A percentile compares a stretch with the other conserved stretches of the same genome.
Conservation (phyloP, 768 basidiomycete species). For the Leccinum boreale region DNA sequence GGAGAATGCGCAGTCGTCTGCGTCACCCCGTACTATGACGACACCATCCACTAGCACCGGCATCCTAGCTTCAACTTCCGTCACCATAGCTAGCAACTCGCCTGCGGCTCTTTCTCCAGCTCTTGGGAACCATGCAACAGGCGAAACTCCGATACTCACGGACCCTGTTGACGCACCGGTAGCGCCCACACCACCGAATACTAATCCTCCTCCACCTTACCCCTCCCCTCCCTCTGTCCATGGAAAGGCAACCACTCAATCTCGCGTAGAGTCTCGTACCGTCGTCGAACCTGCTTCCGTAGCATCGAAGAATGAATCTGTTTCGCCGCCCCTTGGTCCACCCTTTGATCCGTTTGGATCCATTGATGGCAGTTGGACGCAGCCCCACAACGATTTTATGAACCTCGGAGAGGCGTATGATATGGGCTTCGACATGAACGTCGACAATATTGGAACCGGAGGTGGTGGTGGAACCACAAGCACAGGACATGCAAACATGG, state of each 20-base stretch:
- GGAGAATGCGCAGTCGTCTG: conserved; percentile 40
- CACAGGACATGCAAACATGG: conserved; percentile 35
- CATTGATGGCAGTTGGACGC: conserved; percentile 41
- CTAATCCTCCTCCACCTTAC: conserved; percentile 37
- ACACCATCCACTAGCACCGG: conserved; percentile 22
- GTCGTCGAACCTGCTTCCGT: conserved; percentile 12
- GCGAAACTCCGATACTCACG: conserved; percentile 20
- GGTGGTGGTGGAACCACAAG: conserved; percentile 23
- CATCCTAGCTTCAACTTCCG: conserved; percentile 7
- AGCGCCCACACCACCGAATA: not conserved
- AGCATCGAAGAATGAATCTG: conserved; percentile 15
- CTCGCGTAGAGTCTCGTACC: conserved; percentile 22
- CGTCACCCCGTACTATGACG: conserved; percentile 23
- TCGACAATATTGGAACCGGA: conserved; percentile 34
- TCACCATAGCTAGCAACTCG: conserved; percentile 10
- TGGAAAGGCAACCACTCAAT: conserved; percentile 14
- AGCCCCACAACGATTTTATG: conserved; percentile 36
- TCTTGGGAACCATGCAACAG: conserved; percentile 6
- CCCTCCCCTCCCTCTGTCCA: conserved; percentile 60
- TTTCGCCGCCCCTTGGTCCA: conserved; percentile 19
- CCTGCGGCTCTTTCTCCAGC: conserved; percentile 13
- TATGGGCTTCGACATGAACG: conserved; percentile 49
- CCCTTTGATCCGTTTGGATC: conserved; percentile 44
- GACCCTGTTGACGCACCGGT: conserved; percentile 13
- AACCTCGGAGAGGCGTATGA: conserved; percentile 35